A percentile compares a stretch with the other conserved stretches of the same genome.
These are phyloP conservation scores for Atalantia buxifolia DNA, from an alignment of 345 rosid genomes.

Conservation along the genomic window DNA sequence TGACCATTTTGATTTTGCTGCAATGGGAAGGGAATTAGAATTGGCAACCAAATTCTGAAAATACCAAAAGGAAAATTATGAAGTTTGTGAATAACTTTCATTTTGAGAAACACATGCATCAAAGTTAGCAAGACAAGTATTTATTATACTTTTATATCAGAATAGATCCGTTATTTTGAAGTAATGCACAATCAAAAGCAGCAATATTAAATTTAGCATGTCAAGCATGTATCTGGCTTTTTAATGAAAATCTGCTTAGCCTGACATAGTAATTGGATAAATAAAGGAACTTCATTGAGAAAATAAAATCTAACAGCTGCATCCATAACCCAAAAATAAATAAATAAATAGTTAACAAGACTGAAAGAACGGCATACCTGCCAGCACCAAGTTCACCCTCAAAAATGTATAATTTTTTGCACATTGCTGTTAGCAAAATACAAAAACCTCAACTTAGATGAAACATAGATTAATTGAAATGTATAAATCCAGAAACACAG, in stretches of 20 bases:
- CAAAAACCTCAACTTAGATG: conserved; percentile 11
- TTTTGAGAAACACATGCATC: neutral
- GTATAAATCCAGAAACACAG: conserved; percentile 10
- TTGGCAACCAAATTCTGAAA: conserved; percentile 1
- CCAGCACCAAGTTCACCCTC: conserved; percentile 82
- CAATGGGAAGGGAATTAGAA: conserved; percentile 13
- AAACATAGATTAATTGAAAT: conserved; percentile 3
- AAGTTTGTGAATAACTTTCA: neutral
- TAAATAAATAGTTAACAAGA: neutral
- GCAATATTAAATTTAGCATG: neutral
- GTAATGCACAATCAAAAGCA: neutral
- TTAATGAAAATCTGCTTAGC: neutral
- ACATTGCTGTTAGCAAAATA: conserved; percentile 58
- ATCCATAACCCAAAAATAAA: neutral
- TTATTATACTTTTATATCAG: neutral
- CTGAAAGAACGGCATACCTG: conserved; percentile 50
- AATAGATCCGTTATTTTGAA: neutral
- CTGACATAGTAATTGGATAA: neutral
- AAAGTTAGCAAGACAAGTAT: neutral
- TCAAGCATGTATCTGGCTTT: neutral
- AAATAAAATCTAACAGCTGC: neutral
- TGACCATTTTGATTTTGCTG: conserved; percentile 81
- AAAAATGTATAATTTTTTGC: conserved; percentile 59
- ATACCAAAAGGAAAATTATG: neutral
- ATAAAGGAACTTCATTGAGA: neutral